Evolutionary conservation across 2,329 filamentous ascomycete species (phyloP), one percentile per base, ranked within the genome.

Genomic region (Polychaeton citri): DNA sequence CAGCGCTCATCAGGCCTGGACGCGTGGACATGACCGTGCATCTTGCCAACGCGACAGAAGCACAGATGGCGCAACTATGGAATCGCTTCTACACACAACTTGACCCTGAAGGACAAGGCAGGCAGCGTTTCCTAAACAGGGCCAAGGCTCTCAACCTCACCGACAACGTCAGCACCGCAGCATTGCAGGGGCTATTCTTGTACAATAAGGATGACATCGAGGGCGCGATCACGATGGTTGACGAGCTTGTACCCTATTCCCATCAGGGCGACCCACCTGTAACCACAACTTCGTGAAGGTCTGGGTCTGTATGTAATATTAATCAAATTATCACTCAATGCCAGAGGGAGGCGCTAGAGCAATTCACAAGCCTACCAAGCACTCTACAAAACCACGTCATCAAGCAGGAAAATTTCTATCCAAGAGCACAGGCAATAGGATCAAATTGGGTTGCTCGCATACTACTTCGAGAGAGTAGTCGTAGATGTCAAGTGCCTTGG

Each of bases 171-270:
- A 96, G 87, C 55, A 87, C 88, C 4, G 90, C 90, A 19, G 85
- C 86, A 16, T 76, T 98, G 19, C 90, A 98, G 60, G 90, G 90
- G 0, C 61, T 98, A 31, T 98, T 98, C 59, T 59, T 96, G 57
- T 93, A 92, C 58, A 92, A 96, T 62, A 98, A 98, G 63, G 81
- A 79, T 44, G 73, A 93, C 49, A 81, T 87, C 67, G 71, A 86
- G 46, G 86, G 88, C 2, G 88, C 88, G 10, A 87, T 96, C 17
- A 43, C 44, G 9, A 57, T 53, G 45, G 44, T 58, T 6, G 49
- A 52, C 28, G 48, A 57, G 39, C 41, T 59, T 13, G 18, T 17
- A 13, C 30, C 30, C 4, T 28, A 28, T 15, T 10, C 7, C 24
- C 24, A 28, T 10, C 24, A 28, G 24, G 24, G 24, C 24, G 15